A percentile compares a stretch with the other conserved stretches of the same genome.
Conservation (phyloP, 768 basidiomycete species). For the Austroboletus eburneus region DNA sequence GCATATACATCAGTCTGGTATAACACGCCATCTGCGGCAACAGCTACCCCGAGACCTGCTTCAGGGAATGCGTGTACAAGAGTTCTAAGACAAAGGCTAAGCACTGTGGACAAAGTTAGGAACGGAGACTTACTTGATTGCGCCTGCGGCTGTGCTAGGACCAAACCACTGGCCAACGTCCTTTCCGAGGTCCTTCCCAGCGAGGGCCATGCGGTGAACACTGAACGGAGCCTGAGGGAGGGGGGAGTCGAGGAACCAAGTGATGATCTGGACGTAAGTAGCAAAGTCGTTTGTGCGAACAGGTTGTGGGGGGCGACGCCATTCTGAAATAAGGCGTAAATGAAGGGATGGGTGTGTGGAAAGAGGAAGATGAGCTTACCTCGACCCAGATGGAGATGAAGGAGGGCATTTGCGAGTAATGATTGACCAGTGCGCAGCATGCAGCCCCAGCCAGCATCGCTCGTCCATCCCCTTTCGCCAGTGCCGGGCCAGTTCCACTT, state of each 20-base stretch:
- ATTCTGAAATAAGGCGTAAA: conserved; percentile 48
- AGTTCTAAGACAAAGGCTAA: conserved; percentile 41
- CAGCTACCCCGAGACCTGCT: conserved; percentile 73
- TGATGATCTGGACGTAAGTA: conserved; percentile 84
- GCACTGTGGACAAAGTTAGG: not conserved
- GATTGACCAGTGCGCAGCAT: conserved; percentile 89
- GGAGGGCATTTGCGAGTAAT: conserved; percentile 74
- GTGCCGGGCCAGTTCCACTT: conserved; percentile 62
- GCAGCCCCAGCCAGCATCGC: conserved; percentile 88
- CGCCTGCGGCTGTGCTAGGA: conserved; percentile 95
- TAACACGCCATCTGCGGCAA: conserved; percentile 78
- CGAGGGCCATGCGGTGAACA: conserved; percentile 93
- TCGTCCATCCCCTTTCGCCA: conserved; percentile 77
- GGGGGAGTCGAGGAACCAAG: conserved; percentile 95
- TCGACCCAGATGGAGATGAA: conserved; percentile 70
- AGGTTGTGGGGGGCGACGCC: conserved; percentile 70
- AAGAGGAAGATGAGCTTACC: conserved; percentile 38
- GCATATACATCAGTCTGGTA: conserved; percentile 84
- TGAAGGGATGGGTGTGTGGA: conserved; percentile 5
- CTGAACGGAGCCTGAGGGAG: conserved; percentile 83
- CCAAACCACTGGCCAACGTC: conserved; percentile 99
- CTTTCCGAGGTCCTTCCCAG: conserved; percentile 92
- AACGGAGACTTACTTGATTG: conserved; percentile 64
- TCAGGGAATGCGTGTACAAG: conserved; percentile 78
- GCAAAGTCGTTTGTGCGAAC: conserved; percentile 65